Conservation (phyloP, 2,329 filamentous ascomycete species). For the Xylaria arbuscula region DNA sequence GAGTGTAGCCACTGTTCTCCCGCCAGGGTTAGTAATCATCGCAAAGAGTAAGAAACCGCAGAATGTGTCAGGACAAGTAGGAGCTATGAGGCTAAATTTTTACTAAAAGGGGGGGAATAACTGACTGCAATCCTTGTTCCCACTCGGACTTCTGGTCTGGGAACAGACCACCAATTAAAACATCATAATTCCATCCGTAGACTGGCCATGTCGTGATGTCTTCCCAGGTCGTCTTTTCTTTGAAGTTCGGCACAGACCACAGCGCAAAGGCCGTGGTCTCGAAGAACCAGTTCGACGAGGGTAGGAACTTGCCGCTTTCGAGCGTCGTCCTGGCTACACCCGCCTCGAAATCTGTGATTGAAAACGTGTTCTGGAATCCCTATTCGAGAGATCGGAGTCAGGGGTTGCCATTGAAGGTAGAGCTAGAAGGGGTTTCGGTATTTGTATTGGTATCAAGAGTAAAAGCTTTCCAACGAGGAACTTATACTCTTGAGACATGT, state of each 20-base stretch:
- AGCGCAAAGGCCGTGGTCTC: constrained; percentile 62
- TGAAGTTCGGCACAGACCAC: constrained; percentile 65
- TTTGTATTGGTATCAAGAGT: too few relatives aligned
- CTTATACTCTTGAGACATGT: too few relatives aligned
- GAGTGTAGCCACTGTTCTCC: constrained; percentile 53
- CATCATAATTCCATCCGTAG: constrained; percentile 65
- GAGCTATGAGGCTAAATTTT: too few relatives aligned
- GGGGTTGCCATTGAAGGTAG: too few relatives aligned
- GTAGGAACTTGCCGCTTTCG: constrained; percentile 59
- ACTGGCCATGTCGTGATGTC: constrained; percentile 60
- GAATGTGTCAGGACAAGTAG: too few relatives aligned
- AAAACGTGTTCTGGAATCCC: constrained; percentile 65
- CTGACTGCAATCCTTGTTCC: constrained; percentile 58
- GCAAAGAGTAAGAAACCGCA: too few relatives aligned
- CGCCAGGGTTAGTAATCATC: too few relatives aligned
- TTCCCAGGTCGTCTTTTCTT: constrained; percentile 60
- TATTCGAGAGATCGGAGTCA: too few relatives aligned
- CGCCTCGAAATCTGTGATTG: constrained; percentile 58
- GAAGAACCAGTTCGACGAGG: constrained; percentile 60
- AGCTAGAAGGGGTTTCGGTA: too few relatives aligned
- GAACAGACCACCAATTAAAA: constrained; percentile 64
- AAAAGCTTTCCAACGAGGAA: too few relatives aligned
- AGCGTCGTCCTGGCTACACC: constrained; percentile 55
- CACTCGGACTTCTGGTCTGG: constrained; percentile 60
- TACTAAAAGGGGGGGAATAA: too few relatives aligned